Evolutionary conservation across 768 basidiomycete genomes (phyloP).

Genomic region (Cubamyces sp.): DNA sequence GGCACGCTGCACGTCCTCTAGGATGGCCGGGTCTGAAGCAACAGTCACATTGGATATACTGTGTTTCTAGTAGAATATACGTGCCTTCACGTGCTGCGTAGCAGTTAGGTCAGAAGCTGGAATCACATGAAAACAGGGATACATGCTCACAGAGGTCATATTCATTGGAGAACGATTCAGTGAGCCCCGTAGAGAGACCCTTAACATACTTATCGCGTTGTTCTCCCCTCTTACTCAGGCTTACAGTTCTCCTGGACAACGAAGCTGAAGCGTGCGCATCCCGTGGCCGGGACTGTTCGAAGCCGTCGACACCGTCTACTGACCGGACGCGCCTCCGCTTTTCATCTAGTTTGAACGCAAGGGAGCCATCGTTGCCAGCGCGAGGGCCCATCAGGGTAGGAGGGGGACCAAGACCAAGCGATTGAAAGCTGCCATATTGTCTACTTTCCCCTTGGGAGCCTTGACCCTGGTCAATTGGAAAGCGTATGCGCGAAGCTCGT

Average conservation of each 20-base stretch:
- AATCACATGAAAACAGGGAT: not conserved
- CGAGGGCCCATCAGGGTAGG: constrained; percentile 24
- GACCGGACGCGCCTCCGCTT: constrained; percentile 38
- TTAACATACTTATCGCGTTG: constrained; percentile 16
- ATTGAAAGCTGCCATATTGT: constrained; percentile 19
- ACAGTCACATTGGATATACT: not conserved
- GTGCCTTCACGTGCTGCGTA: constrained; percentile 74
- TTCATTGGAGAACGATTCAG: constrained; percentile 65
- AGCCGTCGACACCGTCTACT: constrained; percentile 26
- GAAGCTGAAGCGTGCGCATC: not conserved
- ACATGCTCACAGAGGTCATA: constrained; percentile 71
- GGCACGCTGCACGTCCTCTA: constrained; percentile 81
- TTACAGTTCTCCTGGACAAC: constrained; percentile 9
- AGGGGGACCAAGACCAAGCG: constrained; percentile 35
- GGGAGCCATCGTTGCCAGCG: constrained; percentile 8
- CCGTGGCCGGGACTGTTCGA: constrained; percentile 9
- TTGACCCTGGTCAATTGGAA: constrained; percentile 33
- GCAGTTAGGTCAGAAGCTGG: constrained; percentile 8
- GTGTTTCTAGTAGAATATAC: constrained; percentile 21
- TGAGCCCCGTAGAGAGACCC: constrained; percentile 9
- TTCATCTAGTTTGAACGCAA: constrained; percentile 25
- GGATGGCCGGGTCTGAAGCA: constrained; percentile 70
- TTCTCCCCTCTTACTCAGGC: constrained; percentile 16
- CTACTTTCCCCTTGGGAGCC: constrained; percentile 7
- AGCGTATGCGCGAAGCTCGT: constrained; percentile 37